Percentiles rank a stretch among this genome's conserved stretches.
Conservation (phyloP, 2,329 filamentous ascomycete species). For the Fusarium sp. region DNA sequence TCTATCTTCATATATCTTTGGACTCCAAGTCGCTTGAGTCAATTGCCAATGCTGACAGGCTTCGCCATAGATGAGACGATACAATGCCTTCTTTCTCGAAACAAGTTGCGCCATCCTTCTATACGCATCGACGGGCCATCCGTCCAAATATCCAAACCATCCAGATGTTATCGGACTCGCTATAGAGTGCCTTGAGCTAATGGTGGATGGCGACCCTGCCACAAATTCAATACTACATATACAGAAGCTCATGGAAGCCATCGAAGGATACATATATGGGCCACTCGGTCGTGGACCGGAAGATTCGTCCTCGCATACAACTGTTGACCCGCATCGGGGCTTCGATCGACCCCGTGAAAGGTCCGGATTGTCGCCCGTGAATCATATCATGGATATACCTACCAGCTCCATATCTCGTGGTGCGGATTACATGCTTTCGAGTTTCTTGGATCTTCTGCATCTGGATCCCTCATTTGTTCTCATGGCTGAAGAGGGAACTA, state of each 20-base stretch:
- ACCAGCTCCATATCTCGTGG: not conserved
- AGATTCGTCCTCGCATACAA: too few species aligned
- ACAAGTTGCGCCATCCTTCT: not conserved
- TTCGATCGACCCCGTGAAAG: too few species aligned
- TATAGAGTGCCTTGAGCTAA: not conserved
- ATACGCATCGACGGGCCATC: not conserved
- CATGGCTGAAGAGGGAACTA: not conserved
- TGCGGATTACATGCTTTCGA: rapidly evolving
- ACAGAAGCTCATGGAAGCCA: not conserved
- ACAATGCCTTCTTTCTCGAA: not conserved
- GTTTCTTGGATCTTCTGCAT: not conserved
- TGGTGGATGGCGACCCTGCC: not conserved
- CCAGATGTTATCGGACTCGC: not conserved
- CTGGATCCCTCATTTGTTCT: not conserved
- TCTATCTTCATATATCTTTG: not conserved
- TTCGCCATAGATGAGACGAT: not conserved
- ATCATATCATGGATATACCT: rapidly evolving
- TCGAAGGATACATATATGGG: not conserved
- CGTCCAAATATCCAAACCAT: not conserved
- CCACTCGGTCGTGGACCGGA: not conserved
- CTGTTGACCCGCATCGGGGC: rapidly evolving
- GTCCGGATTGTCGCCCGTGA: rapidly evolving
- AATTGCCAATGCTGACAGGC: not conserved
- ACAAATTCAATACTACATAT: not conserved
- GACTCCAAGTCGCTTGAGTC: not conserved